Conservation (phyloP, 108 stramenopile species). For the Cylindrotheca closterium region DNA sequence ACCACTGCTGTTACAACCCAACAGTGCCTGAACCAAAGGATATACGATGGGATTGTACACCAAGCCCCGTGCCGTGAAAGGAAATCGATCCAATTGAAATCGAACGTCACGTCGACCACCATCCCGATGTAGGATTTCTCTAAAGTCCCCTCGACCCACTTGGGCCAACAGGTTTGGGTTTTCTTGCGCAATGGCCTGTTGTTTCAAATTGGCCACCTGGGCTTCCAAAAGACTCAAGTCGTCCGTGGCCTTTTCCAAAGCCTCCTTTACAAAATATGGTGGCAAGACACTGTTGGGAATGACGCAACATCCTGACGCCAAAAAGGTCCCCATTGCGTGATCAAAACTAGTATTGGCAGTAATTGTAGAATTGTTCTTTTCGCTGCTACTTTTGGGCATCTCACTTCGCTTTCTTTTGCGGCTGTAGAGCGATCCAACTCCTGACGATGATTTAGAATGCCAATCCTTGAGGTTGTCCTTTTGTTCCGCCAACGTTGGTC, state of each 20-base stretch:
- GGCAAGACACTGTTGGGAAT: conserved; percentile 13
- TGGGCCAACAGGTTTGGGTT: conserved; percentile 1
- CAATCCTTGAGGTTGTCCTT: background rate
- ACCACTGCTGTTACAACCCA: background rate
- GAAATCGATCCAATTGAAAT: conserved; percentile 18
- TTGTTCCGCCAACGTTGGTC: conserved; percentile 1
- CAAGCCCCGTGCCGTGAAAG: conserved; percentile 14
- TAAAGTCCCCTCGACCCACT: conserved; percentile 4
- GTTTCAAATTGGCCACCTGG: background rate
- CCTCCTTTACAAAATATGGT: background rate
- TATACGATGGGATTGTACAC: conserved; percentile 29
- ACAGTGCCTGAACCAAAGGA: conserved; percentile 22
- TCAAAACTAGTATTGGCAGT: background rate
- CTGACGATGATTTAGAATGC: too few species aligned
- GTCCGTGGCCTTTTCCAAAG: conserved; percentile 2
- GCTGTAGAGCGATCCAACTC: too few species aligned
- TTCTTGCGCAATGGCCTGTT: background rate
- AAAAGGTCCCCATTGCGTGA: conserved; percentile 17
- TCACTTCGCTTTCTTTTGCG: background rate
- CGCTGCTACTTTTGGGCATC: too few species aligned
- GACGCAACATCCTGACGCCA: conserved; percentile 23
- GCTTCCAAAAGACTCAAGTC: conserved; percentile 11
- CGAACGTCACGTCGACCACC: conserved; percentile 21
- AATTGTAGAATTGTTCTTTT: background rate
- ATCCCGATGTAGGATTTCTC: conserved; percentile 21